Evolutionary conservation across 2,329 filamentous ascomycete species (phyloP), one percentile per base, ranked within the genome.

Genomic region (Penicillium brasilianum): DNA sequence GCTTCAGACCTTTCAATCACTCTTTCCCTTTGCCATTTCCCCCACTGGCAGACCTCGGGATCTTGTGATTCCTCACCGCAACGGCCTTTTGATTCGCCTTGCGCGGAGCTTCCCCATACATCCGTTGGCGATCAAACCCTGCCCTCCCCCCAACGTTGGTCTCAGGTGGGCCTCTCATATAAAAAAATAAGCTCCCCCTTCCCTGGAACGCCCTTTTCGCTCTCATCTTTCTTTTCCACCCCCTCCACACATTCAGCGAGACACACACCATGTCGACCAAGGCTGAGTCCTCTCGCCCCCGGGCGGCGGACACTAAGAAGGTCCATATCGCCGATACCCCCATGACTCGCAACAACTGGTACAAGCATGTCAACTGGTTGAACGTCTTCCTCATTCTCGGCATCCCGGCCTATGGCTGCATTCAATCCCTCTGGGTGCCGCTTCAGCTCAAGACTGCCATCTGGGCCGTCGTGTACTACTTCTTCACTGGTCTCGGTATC

Each of bases 311-410:
- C 62, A 69, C 85, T 54, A 86, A 89, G 82, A 96, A 96, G 82
- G 85, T 89, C 73, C 92, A 96, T 79, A 95, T 96, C 79, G 88
- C 91, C 66, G 92, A 96, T 66, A 86, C 87, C 65, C 90, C 90
- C 60, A 89, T 96, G 70, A 96, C 91, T 62, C 85, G 83, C 78
- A 82, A 84, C 72, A 97, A 96, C 83, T 95, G 91, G 91, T 88
- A 93, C 81, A 90, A 93, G 81, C 93, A 97, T 76, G 85, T 97
- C 83, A 93, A 96, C 85, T 97, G 93, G 92, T 85, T 97, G 68
- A 97, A 96, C 78, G 88, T 91, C 65, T 85, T 84, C 64, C 85
- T 97, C 76, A 94, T 96, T 76, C 78, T 96, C 67, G 83, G 90
- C 68, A 85, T 96, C 49, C 93, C 93, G 44, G 64, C 93, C 51